Percentiles rank a stretch among this genome's conserved stretches.
These are phyloP conservation scores for Trifolium repens DNA, from an alignment of 306 rosid species.

Conservation along the genomic window DNA sequence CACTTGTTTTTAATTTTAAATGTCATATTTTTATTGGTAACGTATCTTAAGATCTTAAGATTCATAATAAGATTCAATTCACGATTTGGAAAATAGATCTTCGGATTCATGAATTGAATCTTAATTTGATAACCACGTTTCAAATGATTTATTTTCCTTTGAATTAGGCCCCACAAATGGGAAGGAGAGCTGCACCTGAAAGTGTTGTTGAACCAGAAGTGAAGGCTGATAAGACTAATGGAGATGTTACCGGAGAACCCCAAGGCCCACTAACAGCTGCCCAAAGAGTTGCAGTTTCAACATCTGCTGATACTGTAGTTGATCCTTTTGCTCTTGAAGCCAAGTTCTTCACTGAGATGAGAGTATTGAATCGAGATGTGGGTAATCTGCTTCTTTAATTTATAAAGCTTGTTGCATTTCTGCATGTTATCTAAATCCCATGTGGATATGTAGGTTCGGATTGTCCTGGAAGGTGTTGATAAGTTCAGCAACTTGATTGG, in stretches of 20 bases:
- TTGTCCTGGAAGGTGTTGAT: slow-evolving; percentile 94
- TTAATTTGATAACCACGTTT: not conserved
- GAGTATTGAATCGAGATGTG: slow-evolving; percentile 87
- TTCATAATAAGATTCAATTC: not conserved
- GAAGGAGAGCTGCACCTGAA: slow-evolving; percentile 78
- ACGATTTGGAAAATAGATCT: not conserved
- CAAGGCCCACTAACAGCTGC: slow-evolving; percentile 86
- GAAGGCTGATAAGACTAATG: slow-evolving; percentile 61
- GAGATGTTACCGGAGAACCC: slow-evolving; percentile 70
- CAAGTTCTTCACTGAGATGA: slow-evolving; percentile 93
- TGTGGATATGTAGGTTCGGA: slow-evolving; percentile 74
- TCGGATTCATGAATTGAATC: not conserved
- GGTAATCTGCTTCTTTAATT: slow-evolving; percentile 36
- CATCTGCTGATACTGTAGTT: slow-evolving; percentile 63
- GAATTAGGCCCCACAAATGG: slow-evolving; percentile 84
- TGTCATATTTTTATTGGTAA: not conserved
- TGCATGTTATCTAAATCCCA: slow-evolving; percentile 43
- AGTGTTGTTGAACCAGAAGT: slow-evolving; percentile 60
- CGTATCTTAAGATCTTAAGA: not conserved
- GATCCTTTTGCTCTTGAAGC: slow-evolving; percentile 90
- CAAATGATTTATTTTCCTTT: slow-evolving; percentile 26
- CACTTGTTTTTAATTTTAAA: not conserved
- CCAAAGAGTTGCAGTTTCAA: slow-evolving; percentile 83
- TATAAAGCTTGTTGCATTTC: slow-evolving; percentile 22
- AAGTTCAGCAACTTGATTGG: slow-evolving; percentile 97